Evolutionary conservation across 2,329 filamentous ascomycete species (phyloP).

Genomic region (Cladophialophora chaetospira): DNA sequence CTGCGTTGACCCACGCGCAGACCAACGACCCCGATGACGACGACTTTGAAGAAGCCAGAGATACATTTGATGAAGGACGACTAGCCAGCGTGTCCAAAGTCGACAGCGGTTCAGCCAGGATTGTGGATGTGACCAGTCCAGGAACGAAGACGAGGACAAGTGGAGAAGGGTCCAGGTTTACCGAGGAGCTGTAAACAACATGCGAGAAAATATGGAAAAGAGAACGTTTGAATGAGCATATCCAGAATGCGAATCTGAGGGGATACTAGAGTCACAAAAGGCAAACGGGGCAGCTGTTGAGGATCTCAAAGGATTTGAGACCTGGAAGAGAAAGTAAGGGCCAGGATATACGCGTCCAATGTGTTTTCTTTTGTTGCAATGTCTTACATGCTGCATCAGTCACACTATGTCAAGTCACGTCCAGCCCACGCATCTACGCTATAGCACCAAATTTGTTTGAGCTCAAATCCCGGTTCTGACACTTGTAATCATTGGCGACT

Average conservation of each 20-base stretch:
- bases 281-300: no score
- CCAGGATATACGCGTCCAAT: no score
- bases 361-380: no score
- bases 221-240: not conserved
- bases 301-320: no score
- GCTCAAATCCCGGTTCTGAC: no score
- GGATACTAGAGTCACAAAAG: no score
- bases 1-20: constrained; percentile 19
- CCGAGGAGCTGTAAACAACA: constrained; percentile 23
- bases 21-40: constrained; percentile 26
- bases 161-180: constrained; percentile 27
- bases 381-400: no score
- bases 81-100: constrained; percentile 21
- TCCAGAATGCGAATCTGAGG: not conserved
- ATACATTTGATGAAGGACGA: constrained; percentile 31
- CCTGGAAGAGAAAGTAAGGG: no score
- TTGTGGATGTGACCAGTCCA: constrained; percentile 19
- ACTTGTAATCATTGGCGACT: no score
- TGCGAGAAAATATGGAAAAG: not conserved
- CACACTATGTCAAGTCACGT: no score
- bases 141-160: constrained; percentile 14
- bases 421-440: no score
- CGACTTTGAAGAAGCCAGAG: constrained; percentile 34
- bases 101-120: constrained; percentile 26
- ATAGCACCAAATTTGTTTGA: no score